Evolutionary conservation across 306 rosid genomes (phyloP).

Genomic region (Ormosia semicastrata): DNA sequence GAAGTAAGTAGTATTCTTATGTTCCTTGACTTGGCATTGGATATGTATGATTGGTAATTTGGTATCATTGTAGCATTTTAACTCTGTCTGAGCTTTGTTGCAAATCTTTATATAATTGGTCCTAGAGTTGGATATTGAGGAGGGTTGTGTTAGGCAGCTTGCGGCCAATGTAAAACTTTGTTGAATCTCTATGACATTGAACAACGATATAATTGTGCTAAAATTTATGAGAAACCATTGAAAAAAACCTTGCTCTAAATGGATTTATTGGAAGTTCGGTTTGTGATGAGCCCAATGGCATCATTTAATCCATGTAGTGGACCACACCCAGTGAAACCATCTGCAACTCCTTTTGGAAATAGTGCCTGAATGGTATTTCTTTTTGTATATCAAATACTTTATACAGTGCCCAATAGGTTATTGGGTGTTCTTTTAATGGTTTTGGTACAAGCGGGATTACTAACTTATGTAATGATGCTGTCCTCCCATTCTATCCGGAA

Average conservation of each 20-base stretch:
- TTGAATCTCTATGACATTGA: neutral
- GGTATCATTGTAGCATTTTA: constrained; percentile 8
- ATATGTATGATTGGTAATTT: neutral
- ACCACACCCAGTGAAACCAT: neutral
- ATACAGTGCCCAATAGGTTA: constrained; percentile 12
- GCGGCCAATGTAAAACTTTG: neutral
- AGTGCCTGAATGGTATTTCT: neutral
- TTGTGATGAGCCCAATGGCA: neutral
- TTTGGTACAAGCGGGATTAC: neutral
- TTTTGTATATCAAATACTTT: constrained; percentile 6
- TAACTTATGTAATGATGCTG: constrained; percentile 8
- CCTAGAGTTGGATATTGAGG: neutral
- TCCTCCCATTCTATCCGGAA: constrained; percentile 6
- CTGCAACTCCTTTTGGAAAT: neutral
- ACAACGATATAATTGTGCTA: neutral
- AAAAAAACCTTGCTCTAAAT: neutral
- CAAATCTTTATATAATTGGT: neutral
- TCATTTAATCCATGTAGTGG: neutral
- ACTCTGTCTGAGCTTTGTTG: neutral
- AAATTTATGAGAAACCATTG: neutral
- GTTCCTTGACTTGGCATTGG: constrained; percentile 1
- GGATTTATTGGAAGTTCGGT: neutral
- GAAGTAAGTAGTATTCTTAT: constrained; percentile 55
- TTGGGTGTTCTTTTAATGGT: constrained; percentile 18
- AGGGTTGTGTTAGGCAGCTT: neutral